Percentiles rank a stretch among this genome's conserved stretches.
Evolutionary conservation across 2,329 filamentous ascomycete genomes (phyloP).

Genomic region (Fusarium coffeatum): DNA sequence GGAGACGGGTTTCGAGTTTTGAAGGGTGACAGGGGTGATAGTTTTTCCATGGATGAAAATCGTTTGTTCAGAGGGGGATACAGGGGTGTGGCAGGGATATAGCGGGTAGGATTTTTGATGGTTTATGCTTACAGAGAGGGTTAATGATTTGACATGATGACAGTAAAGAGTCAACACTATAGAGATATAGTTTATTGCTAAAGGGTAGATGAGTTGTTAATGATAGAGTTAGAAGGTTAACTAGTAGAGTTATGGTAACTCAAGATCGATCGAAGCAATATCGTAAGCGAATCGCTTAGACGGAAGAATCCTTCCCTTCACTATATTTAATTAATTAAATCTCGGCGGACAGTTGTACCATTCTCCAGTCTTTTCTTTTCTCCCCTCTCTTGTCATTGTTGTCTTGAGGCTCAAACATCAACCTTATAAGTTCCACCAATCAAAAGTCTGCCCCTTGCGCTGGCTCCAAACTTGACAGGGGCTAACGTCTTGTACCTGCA

Average conservation of each 20-base stretch:
- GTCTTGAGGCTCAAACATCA: slow-evolving; percentile 47
- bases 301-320: slow-evolving; percentile 1
- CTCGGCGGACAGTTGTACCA: neutral
- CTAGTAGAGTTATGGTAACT: neutral
- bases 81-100: slow-evolving; percentile 6
- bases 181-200: neutral
- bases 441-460: slow-evolving; percentile 42
- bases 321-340: neutral
- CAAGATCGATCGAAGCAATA: neutral
- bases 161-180: neutral
- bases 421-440: slow-evolving; percentile 45
- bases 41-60: slow-evolving; percentile 39
- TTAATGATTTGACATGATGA: neutral
- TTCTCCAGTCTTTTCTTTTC: neutral
- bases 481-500: neutral
- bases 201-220: neutral
- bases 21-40: slow-evolving; percentile 3
- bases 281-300: neutral
- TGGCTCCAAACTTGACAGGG: slow-evolving; percentile 40
- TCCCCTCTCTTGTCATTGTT: neutral
- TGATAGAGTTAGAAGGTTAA: neutral
- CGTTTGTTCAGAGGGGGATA: slow-evolving; percentile 13
- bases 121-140: slow-evolving; percentile 5
- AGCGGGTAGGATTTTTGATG: neutral
- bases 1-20: slow-evolving; percentile 32